A percentile compares a stretch with the other conserved stretches of the same genome.
Conservation (phyloP, 768 basidiomycete species). For the Cystobasidium ongulense region DNA sequence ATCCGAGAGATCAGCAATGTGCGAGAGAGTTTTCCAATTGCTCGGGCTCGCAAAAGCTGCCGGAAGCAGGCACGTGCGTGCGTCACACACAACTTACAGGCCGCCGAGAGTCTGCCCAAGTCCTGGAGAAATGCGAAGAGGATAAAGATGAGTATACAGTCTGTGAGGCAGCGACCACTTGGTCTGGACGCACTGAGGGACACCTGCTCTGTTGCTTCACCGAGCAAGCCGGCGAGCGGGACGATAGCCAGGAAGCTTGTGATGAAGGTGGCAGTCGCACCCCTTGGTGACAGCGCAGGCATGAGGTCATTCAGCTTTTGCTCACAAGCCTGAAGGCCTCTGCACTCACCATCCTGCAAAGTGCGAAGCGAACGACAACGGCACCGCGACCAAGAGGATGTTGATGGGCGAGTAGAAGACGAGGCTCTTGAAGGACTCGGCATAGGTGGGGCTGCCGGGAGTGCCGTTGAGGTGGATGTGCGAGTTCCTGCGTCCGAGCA, state of each 20-base stretch:
- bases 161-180: neutral
- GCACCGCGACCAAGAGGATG: constrained; percentile 64
- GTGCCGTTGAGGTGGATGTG: neutral
- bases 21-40: neutral
- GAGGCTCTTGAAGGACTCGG: constrained; percentile 20
- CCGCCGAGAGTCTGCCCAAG: constrained; percentile 80
- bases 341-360: constrained; percentile 67
- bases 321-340: too few species aligned
- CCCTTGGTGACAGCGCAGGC: neutral
- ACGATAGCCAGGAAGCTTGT: constrained; percentile 64
- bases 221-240: constrained; percentile 77
- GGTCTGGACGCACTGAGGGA: constrained; percentile 44
- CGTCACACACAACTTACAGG: constrained; percentile 44
- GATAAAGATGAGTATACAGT: neutral
- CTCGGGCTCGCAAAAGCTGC: neutral
- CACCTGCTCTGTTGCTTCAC: constrained; percentile 73
- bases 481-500: neutral
- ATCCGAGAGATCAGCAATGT: constrained; percentile 35
- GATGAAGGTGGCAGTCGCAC: constrained; percentile 40
- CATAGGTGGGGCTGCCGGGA: neutral
- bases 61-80: neutral
- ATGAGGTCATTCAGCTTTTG: neutral
- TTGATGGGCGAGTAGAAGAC: constrained; percentile 21
- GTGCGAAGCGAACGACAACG: constrained; percentile 61
- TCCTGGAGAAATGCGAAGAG: constrained; percentile 11